These are phyloP conservation scores for Pestalotiopsis sp. DNA, from an alignment of 2,329 filamentous ascomycete species.

Conservation along the genomic window DNA sequence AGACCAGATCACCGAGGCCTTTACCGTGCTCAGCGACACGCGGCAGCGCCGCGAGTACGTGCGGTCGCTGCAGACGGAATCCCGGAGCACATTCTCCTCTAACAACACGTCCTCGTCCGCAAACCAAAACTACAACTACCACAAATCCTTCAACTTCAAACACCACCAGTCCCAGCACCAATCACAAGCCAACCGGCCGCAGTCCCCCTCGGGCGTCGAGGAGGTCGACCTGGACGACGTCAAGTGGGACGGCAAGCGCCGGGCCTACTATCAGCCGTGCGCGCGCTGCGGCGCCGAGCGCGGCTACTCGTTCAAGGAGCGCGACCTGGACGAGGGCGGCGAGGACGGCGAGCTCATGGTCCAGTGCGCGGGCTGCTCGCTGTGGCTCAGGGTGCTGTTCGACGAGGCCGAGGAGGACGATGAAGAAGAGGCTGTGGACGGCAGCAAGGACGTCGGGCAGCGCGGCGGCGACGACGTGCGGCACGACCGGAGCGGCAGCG, in stretches of 20 bases:
- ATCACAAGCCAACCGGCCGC: constrained; percentile 18
- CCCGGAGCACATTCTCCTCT: constrained; percentile 13
- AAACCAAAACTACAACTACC: constrained; percentile 17
- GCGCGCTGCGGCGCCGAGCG: constrained; percentile 62
- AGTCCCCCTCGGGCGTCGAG: constrained; percentile 53
- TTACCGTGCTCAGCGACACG: constrained; percentile 55
- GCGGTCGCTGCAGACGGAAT: constrained; percentile 39
- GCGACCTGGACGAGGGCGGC: constrained; percentile 60
- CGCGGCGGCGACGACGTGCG: constrained; percentile 14
- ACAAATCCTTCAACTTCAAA: constrained; percentile 19
- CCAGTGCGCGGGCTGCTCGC: constrained; percentile 67
- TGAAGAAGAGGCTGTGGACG: constrained; percentile 20
- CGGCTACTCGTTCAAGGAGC: constrained; percentile 62
- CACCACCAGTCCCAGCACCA: constrained; percentile 18
- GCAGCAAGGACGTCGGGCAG: constrained; percentile 17
- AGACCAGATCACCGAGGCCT: constrained; percentile 67
- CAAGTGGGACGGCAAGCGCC: constrained; percentile 48
- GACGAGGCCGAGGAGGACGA: constrained; percentile 50
- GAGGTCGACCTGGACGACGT: constrained; percentile 69
- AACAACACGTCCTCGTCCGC: not conserved
- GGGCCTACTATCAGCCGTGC: constrained; percentile 60
- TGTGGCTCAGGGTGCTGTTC: constrained; percentile 69
- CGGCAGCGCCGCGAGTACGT: constrained; percentile 57
- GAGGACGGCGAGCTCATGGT: constrained; percentile 65
- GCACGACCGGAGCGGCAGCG: constrained; percentile 17